Conservation (phyloP, 2,329 filamentous ascomycete species). For the Sarocladium strictum region DNA sequence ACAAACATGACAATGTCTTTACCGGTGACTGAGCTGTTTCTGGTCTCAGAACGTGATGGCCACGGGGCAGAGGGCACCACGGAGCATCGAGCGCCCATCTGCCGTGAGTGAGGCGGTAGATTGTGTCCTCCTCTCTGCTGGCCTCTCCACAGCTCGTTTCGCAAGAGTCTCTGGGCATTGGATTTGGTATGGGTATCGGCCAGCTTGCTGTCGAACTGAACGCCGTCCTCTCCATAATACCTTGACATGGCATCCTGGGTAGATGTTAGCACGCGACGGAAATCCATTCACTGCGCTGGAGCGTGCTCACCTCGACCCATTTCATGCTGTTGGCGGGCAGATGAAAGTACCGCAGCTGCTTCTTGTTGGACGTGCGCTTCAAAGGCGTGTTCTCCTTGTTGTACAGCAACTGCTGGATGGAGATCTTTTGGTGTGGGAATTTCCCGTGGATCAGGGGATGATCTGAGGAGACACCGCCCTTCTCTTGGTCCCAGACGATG, state of each 20-base stretch:
- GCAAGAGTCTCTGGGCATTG: conserved; percentile 15
- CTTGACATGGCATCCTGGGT: conserved; percentile 15
- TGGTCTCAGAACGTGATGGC: neutral
- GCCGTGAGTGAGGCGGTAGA: conserved; percentile 13
- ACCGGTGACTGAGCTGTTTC: conserved; percentile 1
- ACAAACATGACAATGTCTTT: conserved; percentile 15
- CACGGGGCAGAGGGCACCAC: conserved; percentile 14
- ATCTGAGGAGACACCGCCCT: conserved; percentile 12
- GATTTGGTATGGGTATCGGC: conserved; percentile 11
- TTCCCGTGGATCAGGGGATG: conserved; percentile 15
- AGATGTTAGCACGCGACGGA: neutral
- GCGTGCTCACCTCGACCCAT: conserved; percentile 18
- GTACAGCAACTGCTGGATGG: conserved; percentile 17
- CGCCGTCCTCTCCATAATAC: conserved; percentile 16
- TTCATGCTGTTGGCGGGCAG: conserved; percentile 22
- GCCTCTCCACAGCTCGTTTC: conserved; percentile 16
- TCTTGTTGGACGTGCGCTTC: conserved; percentile 13
- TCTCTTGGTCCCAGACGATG: conserved; percentile 14
- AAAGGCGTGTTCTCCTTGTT: conserved; percentile 16
- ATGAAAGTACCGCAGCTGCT: conserved; percentile 19
- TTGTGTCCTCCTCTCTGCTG: conserved; percentile 13
- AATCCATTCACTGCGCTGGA: neutral
- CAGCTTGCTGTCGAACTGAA: conserved; percentile 12
- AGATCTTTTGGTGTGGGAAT: conserved; percentile 18
- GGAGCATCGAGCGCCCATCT: conserved; percentile 14